Conservation (phyloP, 371 early-diverging fungal species). For the Catenaria anguillulae region DNA sequence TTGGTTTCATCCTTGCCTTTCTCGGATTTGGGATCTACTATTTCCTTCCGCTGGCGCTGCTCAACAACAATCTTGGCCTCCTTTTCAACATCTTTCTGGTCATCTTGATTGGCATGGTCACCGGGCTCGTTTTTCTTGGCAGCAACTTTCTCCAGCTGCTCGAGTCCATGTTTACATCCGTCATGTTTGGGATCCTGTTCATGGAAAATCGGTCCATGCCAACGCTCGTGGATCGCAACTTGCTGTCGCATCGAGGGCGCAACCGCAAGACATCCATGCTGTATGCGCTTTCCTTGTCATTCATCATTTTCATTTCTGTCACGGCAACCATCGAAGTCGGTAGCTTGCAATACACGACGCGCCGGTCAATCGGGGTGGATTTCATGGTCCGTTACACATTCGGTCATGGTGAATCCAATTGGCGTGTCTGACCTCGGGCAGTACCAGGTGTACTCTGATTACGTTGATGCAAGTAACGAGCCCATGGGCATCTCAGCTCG, state of each 20-base stretch:
- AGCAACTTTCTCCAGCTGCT: slow-evolving; percentile 17
- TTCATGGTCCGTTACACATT: too few relatives aligned
- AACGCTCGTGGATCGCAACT: slow-evolving; percentile 14
- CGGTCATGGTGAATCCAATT: too few relatives aligned
- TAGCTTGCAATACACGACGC: slow-evolving; percentile 7
- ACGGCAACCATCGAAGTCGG: slow-evolving; percentile 5
- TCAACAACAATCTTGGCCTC: slow-evolving; percentile 11
- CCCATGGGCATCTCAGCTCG: neutral
- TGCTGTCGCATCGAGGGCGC: slow-evolving; percentile 14
- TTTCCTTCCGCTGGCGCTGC: slow-evolving; percentile 17
- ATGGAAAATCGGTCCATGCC: slow-evolving; percentile 13
- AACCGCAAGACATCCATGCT: slow-evolving; percentile 20
- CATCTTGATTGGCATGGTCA: slow-evolving; percentile 15
- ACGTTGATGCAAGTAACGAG: too few relatives aligned
- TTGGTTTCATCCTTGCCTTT: neutral
- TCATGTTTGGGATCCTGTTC: slow-evolving; percentile 10
- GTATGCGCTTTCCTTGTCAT: slow-evolving; percentile 15
- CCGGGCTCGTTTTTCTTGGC: slow-evolving; percentile 16
- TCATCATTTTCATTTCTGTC: slow-evolving; percentile 17
- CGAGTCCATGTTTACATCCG: slow-evolving; percentile 8
- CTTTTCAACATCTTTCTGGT: slow-evolving; percentile 19
- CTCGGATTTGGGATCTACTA: slow-evolving; percentile 17
- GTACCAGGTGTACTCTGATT: too few relatives aligned
- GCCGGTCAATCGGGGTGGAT: too few relatives aligned
- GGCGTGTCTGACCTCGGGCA: too few relatives aligned